Percentiles rank a stretch among this genome's conserved stretches.
Conservation (phyloP, 495 filamentous ascomycete genomes). For the Neurospora sp. region DNA sequence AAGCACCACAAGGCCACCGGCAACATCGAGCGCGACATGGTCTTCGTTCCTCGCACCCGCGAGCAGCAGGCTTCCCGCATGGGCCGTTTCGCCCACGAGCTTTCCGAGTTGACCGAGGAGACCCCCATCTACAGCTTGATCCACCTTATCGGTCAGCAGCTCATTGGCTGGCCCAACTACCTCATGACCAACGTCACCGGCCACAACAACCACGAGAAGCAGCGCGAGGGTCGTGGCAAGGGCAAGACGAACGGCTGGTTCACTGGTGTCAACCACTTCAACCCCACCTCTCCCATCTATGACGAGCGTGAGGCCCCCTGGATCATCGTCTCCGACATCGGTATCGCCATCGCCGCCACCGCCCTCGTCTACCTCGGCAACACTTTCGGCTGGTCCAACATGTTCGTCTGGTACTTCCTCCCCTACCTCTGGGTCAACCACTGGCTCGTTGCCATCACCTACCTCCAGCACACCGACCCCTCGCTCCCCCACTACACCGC, state of each 20-base stretch:
- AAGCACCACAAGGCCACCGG: conserved; percentile 97
- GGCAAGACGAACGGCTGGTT: conserved; percentile 80
- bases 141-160: conserved; percentile 70
- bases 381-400: conserved; percentile 73
- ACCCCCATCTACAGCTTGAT: conserved; percentile 73
- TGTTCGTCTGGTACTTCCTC: conserved; percentile 86
- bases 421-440: conserved; percentile 99
- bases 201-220: conserved; percentile 82
- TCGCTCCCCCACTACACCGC: conserved; percentile 73
- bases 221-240: conserved; percentile 73
- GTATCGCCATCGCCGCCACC: conserved; percentile 48
- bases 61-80: conserved; percentile 60
- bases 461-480: conserved; percentile 84
- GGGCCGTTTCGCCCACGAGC: conserved; percentile 62
- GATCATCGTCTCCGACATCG: conserved; percentile 76
- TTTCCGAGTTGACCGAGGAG: conserved; percentile 85
- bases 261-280: conserved; percentile 88
- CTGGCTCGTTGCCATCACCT: conserved; percentile 86
- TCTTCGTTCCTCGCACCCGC: conserved; percentile 83
- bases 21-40: conserved; percentile 94
- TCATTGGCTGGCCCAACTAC: conserved; percentile 86
- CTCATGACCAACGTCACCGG: conserved; percentile 81
- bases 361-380: conserved; percentile 49
- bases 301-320: conserved; percentile 79
- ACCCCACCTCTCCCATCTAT: conserved; percentile 77